Base-by-base conservation (phyloP, 352 stramenopile species). In the Phytophthora chlamydospora region DNA sequence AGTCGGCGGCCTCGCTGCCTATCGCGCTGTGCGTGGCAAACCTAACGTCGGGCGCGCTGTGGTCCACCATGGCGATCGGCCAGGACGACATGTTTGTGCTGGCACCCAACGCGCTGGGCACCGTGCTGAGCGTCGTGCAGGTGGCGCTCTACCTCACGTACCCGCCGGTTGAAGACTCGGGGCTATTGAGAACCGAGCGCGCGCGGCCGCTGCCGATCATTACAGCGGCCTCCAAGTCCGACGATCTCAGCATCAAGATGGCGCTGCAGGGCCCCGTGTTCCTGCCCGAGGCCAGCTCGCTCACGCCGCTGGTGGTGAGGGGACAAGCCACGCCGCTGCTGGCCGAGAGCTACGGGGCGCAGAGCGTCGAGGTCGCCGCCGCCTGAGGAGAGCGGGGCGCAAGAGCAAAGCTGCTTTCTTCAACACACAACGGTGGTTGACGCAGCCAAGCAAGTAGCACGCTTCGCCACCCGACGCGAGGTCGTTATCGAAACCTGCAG, bases 121-220 rank as follows among this genome's bases (percentile, higher is more conserved):
- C 68, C 24, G 41, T 69, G 29, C 44, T 83, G 32, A 62, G 67
- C 31, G 32, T 32, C 14, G n/a, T 75, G 10, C 71, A 80, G 43
- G 62, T 73, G 56, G 33, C 29, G 12, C 57, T 80, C 1, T 83
- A 79, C 60, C n/a, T 77, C 31, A 35, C 48, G 31, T 79, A 75
- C 57, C 62, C 62, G 38, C 42, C 67, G 27, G 50, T 60, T 24
- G 29, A 19, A 21, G 31, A 66, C 13, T n/a, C 17, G 17, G 29
- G 29, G 7, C 11, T 60, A 7, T 44, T 66, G 16, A 55, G 29
- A 1, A 21, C 44, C 9, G 38, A 53, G 51, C 43, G 19, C 40
- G 19, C 43, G 7, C 27, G 54, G 1, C 57, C 57, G 12, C 21
- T 51, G 6, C 14, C 45, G 29, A 12, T 41, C 31, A 13, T 40